Evolutionary conservation across 257 asterid species (phyloP), one percentile per base, ranked within the genome.

Genomic region (Paulownia fortunei): DNA sequence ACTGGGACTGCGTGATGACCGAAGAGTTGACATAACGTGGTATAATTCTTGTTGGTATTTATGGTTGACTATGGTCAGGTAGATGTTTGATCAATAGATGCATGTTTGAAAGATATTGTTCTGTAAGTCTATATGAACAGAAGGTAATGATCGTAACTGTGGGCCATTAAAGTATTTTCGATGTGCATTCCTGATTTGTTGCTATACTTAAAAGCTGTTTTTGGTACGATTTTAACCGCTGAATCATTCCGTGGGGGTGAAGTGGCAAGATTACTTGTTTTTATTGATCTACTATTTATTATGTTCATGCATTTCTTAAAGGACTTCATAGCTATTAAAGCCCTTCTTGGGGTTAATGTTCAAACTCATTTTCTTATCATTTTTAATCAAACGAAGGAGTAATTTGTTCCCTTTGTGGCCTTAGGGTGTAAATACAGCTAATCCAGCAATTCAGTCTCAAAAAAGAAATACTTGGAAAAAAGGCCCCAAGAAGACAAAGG

Each of bases 401-500:
- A 36, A 41, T 44, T 19, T 54, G 36, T 66, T 69, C 41, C 16
- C 55, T 63, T 82, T 70, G 18, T 77, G 59, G 72, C 37, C 46
- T 54, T 74, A 82, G 87, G 85, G 84, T 66, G 60, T 55, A 60
- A 23, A 74, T 24, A 60, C 76, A 36, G 70, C 84, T 69, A 81
- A 37, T 76, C 81, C 84, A 55, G 69, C 79, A 41, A 65, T 52
- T 67, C 85, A 75, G 67, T 15, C 80, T 37, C 84, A 26, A 27
- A 76, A 19, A 70, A 76, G 34, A 67, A 49, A 42, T 6, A 13
- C 44, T 49, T 34, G 71, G 85, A 78, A 68, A 73, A 86, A 77
- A 47, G 82, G 32, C 27, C 81, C 75, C 23, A 90, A 79, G 84
- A 90, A 86, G 85, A 82, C 79, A 3, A 90, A 87, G 86, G 41